Evolutionary conservation across 2,329 filamentous ascomycete genomes (phyloP).

Genomic region (Apiospora marii): DNA sequence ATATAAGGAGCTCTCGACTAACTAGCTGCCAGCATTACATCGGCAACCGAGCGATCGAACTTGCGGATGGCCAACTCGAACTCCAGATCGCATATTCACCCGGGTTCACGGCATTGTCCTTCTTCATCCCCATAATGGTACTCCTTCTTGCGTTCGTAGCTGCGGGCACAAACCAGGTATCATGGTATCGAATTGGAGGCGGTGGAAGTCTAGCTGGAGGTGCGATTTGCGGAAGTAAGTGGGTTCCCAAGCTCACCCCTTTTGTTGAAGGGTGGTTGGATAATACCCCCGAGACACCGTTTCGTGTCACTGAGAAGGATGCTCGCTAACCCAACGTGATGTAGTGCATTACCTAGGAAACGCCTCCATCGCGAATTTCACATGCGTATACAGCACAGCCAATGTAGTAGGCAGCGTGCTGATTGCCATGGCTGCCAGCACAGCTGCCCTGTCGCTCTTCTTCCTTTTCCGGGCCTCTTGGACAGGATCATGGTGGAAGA

Average conservation of each 20-base stretch:
- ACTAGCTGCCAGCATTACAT: conserved; percentile 73
- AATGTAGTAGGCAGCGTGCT: conserved; percentile 73
- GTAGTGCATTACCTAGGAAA: conserved; percentile 85
- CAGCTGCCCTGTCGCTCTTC: conserved; percentile 75
- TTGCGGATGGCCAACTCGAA: conserved; percentile 67
- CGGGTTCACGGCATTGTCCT: conserved; percentile 77
- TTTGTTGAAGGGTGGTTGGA: neutral
- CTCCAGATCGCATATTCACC: conserved; percentile 79
- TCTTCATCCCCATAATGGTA: conserved; percentile 80
- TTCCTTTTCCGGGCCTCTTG: conserved; percentile 79
- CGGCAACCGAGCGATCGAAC: conserved; percentile 79
- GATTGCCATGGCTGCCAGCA: conserved; percentile 77
- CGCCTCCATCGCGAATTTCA: conserved; percentile 80
- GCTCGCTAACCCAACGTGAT: neutral
- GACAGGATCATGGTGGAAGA: conserved; percentile 82
- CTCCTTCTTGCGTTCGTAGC: conserved; percentile 76
- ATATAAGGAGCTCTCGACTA: conserved; percentile 38
- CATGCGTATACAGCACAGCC: conserved; percentile 63
- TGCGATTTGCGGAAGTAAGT: conserved; percentile 72
- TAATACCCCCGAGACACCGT: neutral
- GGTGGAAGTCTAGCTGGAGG: conserved; percentile 76
- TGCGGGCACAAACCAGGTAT: conserved; percentile 66
- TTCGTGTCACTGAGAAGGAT: neutral
- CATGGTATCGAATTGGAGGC: conserved; percentile 63
- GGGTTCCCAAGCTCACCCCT: neutral